These are phyloP conservation scores for Fusarium nygamai DNA, from an alignment of 2,329 filamentous ascomycete genomes.

Conservation along the genomic window DNA sequence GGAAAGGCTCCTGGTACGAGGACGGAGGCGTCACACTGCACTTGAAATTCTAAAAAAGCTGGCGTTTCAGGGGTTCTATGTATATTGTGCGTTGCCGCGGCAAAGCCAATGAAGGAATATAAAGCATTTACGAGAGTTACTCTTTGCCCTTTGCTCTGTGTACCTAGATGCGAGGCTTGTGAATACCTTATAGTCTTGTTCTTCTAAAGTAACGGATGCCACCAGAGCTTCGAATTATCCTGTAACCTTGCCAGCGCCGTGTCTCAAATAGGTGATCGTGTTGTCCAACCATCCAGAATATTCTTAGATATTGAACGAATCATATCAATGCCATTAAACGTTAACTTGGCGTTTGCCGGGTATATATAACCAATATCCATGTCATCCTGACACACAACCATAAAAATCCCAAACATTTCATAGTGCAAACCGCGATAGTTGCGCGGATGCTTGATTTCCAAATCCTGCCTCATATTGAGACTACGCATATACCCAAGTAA, in stretches of 20 bases:
- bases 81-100: slow-evolving; percentile 42
- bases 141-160: not conserved
- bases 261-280: not conserved
- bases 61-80: slow-evolving; percentile 45
- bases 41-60: slow-evolving; percentile 44
- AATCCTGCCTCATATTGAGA: not conserved
- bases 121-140: slow-evolving; percentile 1
- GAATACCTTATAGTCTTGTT: not conserved
- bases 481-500: slow-evolving; percentile 1
- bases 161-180: not conserved
- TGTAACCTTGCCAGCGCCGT: not conserved
- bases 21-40: slow-evolving; percentile 45
- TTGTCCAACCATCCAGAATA: not conserved
- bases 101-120: slow-evolving; percentile 41
- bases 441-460: not conserved
- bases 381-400: slow-evolving; percentile 23
- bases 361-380: slow-evolving; percentile 43
- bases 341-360: slow-evolving; percentile 45
- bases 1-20: slow-evolving; percentile 34
- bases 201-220: not conserved
- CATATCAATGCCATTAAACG: slow-evolving; percentile 36
- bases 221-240: no score
- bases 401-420: slow-evolving; percentile 16
- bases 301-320: not conserved
- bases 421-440: slow-evolving; percentile 6